These are phyloP conservation scores for Cytauxzoon felis DNA, from an alignment of 169 alveolate species.

Conservation along the genomic window DNA sequence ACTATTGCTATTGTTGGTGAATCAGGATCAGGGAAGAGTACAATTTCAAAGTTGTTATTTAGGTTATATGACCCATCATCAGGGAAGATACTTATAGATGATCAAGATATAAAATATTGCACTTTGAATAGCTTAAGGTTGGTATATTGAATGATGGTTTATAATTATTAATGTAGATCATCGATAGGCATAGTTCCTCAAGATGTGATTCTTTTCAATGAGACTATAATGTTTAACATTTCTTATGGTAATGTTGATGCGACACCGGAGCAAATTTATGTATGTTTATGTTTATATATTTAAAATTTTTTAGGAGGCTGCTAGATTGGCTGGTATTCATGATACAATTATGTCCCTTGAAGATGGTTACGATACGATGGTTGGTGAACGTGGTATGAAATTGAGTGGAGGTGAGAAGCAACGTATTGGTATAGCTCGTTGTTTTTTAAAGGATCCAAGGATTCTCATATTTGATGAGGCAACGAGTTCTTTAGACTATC, in stretches of 20 bases:
- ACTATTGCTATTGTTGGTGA: constrained; percentile 80
- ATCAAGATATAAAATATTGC: constrained; percentile 77
- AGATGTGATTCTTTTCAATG: constrained; percentile 89
- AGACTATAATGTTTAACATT: constrained; percentile 81
- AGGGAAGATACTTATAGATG: constrained; percentile 84
- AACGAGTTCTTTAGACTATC: constrained; percentile 90
- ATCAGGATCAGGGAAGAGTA: constrained; percentile 95
- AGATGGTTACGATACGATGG: constrained; percentile 79
- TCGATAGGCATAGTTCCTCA: constrained; percentile 88
- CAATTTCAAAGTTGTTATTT: constrained; percentile 86
- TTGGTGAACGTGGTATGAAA: constrained; percentile 80
- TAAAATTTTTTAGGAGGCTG: constrained; percentile 30
- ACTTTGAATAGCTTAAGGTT: constrained; percentile 72
- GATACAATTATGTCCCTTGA: constrained; percentile 53
- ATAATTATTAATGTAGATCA: constrained; percentile 51
- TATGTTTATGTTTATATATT: not conserved
- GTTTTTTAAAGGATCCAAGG: constrained; percentile 79
- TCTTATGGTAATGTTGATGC: constrained; percentile 82
- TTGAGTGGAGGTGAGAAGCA: constrained; percentile 87
- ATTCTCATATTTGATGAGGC: constrained; percentile 94
- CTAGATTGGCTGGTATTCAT: constrained; percentile 63
- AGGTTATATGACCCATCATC: constrained; percentile 85
- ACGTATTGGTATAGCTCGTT: constrained; percentile 86
- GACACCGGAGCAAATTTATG: constrained; percentile 68
- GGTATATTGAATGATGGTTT: not conserved